Conservation (phyloP, 1,284 basidiomycete species). For the Ceratorhiza oryzae-sativae region DNA sequence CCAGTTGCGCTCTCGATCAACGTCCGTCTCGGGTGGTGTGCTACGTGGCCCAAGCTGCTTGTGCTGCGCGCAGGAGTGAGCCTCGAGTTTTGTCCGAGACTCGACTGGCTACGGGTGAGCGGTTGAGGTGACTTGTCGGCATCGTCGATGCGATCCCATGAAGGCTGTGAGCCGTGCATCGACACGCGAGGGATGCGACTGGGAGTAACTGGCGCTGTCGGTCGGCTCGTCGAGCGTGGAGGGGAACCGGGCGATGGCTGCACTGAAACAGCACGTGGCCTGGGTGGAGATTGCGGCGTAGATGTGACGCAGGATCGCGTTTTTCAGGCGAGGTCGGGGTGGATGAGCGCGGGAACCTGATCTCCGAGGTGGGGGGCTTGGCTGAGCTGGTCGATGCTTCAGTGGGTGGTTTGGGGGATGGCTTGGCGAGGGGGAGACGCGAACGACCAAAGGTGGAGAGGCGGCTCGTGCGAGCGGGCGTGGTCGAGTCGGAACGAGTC, state of each 20-base stretch:
- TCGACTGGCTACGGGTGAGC: neutral
- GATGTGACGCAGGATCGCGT: neutral
- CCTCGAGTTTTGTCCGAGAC: neutral
- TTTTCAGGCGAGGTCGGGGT: conserved; percentile 5
- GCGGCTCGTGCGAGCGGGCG: conserved; percentile 6
- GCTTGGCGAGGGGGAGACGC: conserved; percentile 32
- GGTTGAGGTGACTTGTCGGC: neutral
- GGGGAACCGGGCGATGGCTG: neutral
- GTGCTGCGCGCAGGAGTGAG: conserved; percentile 2
- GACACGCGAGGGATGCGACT: conserved; percentile 33
- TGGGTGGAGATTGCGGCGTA: conserved; percentile 3
- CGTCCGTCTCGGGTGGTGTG: conserved; percentile 23
- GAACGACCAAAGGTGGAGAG: conserved; percentile 21
- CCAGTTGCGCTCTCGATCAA: conserved; percentile 24
- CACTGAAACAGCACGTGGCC: neutral
- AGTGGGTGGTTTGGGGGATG: neutral
- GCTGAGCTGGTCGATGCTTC: neutral
- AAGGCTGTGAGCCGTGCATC: conserved; percentile 13
- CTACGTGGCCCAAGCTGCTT: conserved; percentile 8
- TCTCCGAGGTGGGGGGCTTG: conserved; percentile 15
- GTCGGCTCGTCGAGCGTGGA: neutral
- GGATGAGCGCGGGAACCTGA: conserved; percentile 9
- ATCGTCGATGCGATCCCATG: conserved; percentile 9
- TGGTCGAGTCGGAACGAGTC: conserved; percentile 1
- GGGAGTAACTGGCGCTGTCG: conserved; percentile 12